Base-by-base conservation (phyloP, 768 basidiomycete genomes). In the Fomitopsis pulvina region DNA sequence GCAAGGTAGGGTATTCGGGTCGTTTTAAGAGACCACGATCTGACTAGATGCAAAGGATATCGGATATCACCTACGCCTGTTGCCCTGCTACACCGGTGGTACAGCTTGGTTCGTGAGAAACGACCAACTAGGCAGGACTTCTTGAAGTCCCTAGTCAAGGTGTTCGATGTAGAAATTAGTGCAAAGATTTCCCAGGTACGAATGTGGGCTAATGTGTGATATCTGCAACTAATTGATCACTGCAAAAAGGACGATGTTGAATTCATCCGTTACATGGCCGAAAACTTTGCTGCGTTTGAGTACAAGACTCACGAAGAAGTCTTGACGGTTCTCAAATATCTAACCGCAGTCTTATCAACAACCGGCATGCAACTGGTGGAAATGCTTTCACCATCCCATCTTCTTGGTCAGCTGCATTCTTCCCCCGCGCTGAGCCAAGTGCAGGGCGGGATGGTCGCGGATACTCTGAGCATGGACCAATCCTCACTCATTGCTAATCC, bases 231-330 rank as follows among this genome's bases (percentile, higher is more conserved):
- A 28, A 38, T 48, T 43, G 12, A 48, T 10, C 41, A 2, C 29
- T 18, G 22, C 25, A 30, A 12, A 2, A 55, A 93, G 85, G 80
- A 87, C 53, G 89, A 96, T 59, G 74, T 94, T 47, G 81, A 86
- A 43, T 92, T 97, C 62, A 77, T 77, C 3, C 84, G 93, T 48
- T 99, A 92, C 68, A 88, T 97, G 80, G 85, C 91, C 0, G 96
- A 98, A 63, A 97, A 97, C 60, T 85, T 98, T 51, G 78, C 93
- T 0, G 72, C 85, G 0, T 80, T 99, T 52, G 93, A 98, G 28
- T 98, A 94, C 73, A 97, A 92, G 71, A 90, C 91, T 0, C 85
- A 87, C 58, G 96, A 99, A 66, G 96, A 98, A 67, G 83, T 86
- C 4, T 70, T 97, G 46, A 83, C 87, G 4, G 83, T 97, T 21